Conservation (phyloP, 805 yeast genomes). For the Cyberlindnera mycetangii region DNA sequence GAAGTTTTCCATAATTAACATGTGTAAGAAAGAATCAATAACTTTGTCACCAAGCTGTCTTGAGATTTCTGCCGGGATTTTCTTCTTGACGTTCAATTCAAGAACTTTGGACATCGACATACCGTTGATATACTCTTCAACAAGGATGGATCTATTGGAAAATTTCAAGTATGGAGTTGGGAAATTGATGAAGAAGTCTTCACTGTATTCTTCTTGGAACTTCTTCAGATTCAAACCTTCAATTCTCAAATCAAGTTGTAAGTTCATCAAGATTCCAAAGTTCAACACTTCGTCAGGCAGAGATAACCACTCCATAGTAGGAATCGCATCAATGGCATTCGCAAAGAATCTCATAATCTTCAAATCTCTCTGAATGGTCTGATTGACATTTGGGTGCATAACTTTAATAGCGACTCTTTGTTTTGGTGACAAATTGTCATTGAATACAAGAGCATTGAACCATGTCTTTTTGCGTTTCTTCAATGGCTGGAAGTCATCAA, state of each 20-base stretch:
- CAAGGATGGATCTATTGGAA: constrained; percentile 68
- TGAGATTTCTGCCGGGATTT: constrained; percentile 51
- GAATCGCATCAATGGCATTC: constrained; percentile 59
- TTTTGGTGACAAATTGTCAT: constrained; percentile 33
- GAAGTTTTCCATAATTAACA: constrained; percentile 90
- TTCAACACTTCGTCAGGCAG: constrained; percentile 92
- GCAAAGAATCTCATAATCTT: constrained; percentile 85
- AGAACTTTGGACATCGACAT: constrained; percentile 75
- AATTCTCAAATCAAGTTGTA: constrained; percentile 85
- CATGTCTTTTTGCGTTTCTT: constrained; percentile 24
- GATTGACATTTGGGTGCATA: constrained; percentile 81
- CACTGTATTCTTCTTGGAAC: constrained; percentile 67
- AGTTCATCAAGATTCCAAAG: constrained; percentile 78
- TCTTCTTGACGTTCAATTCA: constrained; percentile 30
- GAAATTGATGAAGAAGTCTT: constrained; percentile 61
- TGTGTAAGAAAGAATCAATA: constrained; percentile 85
- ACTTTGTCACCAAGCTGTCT: constrained; percentile 76
- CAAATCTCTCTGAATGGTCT: constrained; percentile 73
- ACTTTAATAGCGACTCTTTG: constrained; percentile 86
- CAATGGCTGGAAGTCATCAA: constrained; percentile 26
- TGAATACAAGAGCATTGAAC: constrained; percentile 11
- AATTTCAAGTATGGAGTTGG: constrained; percentile 70
- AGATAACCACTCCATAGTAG: constrained; percentile 97
- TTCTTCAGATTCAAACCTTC: constrained; percentile 78
- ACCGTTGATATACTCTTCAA: constrained; percentile 84